Conservation (phyloP, 192 early-diverging fungal species). For the Backusella tarrabulga region DNA sequence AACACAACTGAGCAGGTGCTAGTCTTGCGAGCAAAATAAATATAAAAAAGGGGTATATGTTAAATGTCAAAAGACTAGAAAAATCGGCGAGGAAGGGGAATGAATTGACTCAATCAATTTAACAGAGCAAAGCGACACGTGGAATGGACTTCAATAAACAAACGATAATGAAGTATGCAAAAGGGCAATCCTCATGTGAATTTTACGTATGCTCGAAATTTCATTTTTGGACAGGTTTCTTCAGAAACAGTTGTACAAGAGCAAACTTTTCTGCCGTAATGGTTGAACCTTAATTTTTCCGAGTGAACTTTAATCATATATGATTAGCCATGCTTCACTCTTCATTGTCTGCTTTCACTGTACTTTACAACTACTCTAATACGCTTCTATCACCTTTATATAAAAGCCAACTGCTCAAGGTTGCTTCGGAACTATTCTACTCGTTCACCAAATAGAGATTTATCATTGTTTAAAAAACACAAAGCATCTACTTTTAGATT, state of each 20-base stretch:
- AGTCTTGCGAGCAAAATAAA: not conserved
- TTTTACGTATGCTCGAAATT: constrained; percentile 2
- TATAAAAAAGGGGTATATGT: not conserved
- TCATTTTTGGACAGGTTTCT: constrained; percentile 10
- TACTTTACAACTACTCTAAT: not conserved
- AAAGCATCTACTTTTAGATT: not conserved
- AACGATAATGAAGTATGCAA: constrained; percentile 10
- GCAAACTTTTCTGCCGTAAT: not conserved
- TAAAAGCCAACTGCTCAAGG: not conserved
- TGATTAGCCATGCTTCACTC: not conserved
- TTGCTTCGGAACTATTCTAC: constrained; percentile 4
- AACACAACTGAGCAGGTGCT: not conserved
- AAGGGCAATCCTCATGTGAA: constrained; percentile 4
- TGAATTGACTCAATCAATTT: not conserved
- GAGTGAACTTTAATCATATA: constrained; percentile 5
- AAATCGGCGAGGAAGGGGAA: not conserved
- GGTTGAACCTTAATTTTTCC: constrained; percentile 11
- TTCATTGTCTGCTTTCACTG: not conserved
- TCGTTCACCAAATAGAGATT: not conserved
- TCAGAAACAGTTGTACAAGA: not conserved
- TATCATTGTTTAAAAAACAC: not conserved
- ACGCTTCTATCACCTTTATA: not conserved
- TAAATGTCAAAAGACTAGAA: not conserved
- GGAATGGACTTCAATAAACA: constrained; percentile 6
- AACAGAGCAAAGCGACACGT: constrained; percentile 6